These are phyloP conservation scores for Arthrobotrys sphaeroides DNA, from an alignment of 2,329 filamentous ascomycete genomes.

Conservation along the genomic window DNA sequence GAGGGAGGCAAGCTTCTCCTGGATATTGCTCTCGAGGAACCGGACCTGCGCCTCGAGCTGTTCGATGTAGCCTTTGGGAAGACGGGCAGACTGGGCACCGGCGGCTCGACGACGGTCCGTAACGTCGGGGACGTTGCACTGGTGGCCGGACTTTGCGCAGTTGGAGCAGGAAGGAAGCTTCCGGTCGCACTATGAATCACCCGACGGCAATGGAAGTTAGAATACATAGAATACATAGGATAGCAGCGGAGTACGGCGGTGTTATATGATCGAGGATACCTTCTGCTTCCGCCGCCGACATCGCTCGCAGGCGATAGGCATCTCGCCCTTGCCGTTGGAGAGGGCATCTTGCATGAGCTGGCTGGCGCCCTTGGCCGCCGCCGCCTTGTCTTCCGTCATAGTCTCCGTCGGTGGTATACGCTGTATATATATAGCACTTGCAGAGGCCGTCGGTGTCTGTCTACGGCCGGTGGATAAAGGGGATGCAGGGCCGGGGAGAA, in stretches of 20 bases:
- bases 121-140: conserved; percentile 53
- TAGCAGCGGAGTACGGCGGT: neutral
- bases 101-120: conserved; percentile 50
- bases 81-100: conserved; percentile 47
- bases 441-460: neutral
- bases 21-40: conserved; percentile 53
- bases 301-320: conserved; percentile 54
- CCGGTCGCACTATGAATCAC: conserved; percentile 39
- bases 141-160: conserved; percentile 53
- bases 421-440: conserved; percentile 15
- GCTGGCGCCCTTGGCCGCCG: conserved; percentile 34
- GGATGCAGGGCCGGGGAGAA: neutral
- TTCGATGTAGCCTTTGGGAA: conserved; percentile 53
- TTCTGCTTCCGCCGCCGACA: conserved; percentile 52
- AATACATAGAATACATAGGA: neutral
- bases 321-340: conserved; percentile 52
- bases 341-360: conserved; percentile 54
- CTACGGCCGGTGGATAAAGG: too few species aligned
- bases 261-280: conserved; percentile 20
- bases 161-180: conserved; percentile 53
- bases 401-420: neutral
- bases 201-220: neutral
- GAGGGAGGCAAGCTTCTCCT: conserved; percentile 49
- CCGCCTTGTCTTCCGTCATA: conserved; percentile 43
- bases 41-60: conserved; percentile 52